phyloP scores from a whole-genome alignment of 306 rosid species.

The Cicer cuneatum region DNA sequence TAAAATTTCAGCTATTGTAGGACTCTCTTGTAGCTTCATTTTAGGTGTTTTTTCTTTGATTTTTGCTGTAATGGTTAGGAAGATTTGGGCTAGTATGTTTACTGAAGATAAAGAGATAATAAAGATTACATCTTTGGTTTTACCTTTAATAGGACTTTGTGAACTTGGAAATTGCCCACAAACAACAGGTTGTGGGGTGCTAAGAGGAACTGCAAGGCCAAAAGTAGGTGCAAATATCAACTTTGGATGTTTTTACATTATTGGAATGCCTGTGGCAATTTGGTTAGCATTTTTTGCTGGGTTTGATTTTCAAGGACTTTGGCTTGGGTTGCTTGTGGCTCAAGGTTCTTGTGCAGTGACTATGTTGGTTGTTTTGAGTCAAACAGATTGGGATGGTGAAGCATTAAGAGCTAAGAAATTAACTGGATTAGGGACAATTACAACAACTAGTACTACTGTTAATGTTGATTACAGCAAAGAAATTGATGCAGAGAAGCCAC shows the following conservation, averaged over 20 bases:
- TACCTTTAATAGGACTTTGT: constrained; percentile 88
- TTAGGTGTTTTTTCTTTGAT: constrained; percentile 60
- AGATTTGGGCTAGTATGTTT: constrained; percentile 83
- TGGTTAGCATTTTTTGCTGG: constrained; percentile 63
- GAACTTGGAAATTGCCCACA: constrained; percentile 96
- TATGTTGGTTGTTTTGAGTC: constrained; percentile 76
- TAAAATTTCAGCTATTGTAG: constrained; percentile 71
- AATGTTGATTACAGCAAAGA: constrained; percentile 51
- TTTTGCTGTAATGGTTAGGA: constrained; percentile 68
- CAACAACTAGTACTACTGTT: background rate
- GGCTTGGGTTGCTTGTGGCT: constrained; percentile 88
- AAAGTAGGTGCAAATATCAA: constrained; percentile 83
- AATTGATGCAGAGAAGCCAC: constrained; percentile 44
- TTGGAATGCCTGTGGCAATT: constrained; percentile 91
- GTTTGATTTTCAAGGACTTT: constrained; percentile 78
- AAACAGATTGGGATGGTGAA: constrained; percentile 74
- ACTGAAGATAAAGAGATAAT: constrained; percentile 72
- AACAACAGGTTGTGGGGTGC: constrained; percentile 93
- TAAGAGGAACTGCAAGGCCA: constrained; percentile 92
- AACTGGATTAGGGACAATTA: constrained; percentile 49
- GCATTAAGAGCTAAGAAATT: constrained; percentile 67
- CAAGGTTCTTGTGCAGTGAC: constrained; percentile 80
- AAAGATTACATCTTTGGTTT: constrained; percentile 62
- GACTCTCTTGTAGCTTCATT: constrained; percentile 71
- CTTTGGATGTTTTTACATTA: constrained; percentile 82